Evolutionary conservation across 1,284 basidiomycete species (phyloP), one percentile per base, ranked within the genome.

Genomic region (Leccinum angustisporum): DNA sequence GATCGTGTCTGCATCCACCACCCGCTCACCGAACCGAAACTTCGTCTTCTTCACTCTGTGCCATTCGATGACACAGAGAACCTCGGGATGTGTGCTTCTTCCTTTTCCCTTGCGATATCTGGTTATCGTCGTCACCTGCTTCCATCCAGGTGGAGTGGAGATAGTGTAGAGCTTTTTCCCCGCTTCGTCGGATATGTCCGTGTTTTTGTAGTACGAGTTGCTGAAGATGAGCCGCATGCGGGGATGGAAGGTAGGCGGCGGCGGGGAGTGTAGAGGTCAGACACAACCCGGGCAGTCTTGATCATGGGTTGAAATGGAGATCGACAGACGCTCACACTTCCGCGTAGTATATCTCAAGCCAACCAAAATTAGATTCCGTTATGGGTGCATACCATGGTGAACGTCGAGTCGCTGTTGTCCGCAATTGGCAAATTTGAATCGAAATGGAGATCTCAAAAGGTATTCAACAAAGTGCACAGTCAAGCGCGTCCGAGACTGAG

Each of bases 1-100:
- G 48, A 68, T 56, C 7, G n/a, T 7, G 25, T 61, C 51, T 18
- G 56, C 63, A 30, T 53, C 16, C 18, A 70, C 54, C 54, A 59
- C 64, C 33, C 53, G 61, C 51, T 54, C 16, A 9, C 54, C 56
- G 27, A 71, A 68, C 16, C 57, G 52, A 13, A 68, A 56, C 25
- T 54, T 60, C 10, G 63, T 68, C 21, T 57, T 54, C 53, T 63
- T 60, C 13, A 66, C 34, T 16, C 52, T 61, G 36, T 68, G 53
- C 68, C 67, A 68, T 54, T 71, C 69, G 27, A 71, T 66, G 33
- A 69, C 57, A 16, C 64, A 67, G n/a, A 68, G 50, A 2, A 56
- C 31, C 31, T 62, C 50, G 1, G 67, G 52, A 1, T 10, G 10
- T 46, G 50, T 43, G 14, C 14, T 55, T 3, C 38, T 54, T 34